Percentiles rank a stretch among this genome's conserved stretches.
phyloP scores from a whole-genome alignment of 2,329 filamentous ascomycete species.

The Herpomyces periplanetae region DNA sequence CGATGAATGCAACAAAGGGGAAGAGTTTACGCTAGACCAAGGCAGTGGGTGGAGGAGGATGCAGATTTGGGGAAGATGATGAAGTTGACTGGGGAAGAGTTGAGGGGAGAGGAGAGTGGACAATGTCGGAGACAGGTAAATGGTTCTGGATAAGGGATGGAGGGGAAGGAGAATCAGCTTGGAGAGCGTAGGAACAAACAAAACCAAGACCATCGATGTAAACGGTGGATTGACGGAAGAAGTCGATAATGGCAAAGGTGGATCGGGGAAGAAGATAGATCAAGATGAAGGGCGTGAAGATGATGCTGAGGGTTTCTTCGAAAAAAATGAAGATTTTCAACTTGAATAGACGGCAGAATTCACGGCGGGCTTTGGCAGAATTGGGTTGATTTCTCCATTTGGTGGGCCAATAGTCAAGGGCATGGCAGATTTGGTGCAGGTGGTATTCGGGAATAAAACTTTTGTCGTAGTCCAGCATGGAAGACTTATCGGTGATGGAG shows the following conservation, averaged over 20 bases:
- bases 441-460: slow-evolving; percentile 78
- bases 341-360: slow-evolving; percentile 68
- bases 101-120: too few species aligned
- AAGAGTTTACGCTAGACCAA: too few species aligned
- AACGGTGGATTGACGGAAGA: slow-evolving; percentile 87
- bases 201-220: slow-evolving; percentile 86
- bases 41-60: too few species aligned
- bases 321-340: slow-evolving; percentile 65
- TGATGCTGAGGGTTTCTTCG: slow-evolving; percentile 64
- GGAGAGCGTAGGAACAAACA: slow-evolving; percentile 80
- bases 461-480: slow-evolving; percentile 45
- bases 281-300: slow-evolving; percentile 60
- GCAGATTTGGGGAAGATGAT: too few species aligned
- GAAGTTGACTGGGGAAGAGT: too few species aligned
- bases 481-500: slow-evolving; percentile 31
- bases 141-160: too few species aligned
- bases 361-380: slow-evolving; percentile 58
- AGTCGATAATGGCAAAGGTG: slow-evolving; percentile 74
- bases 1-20: too few species aligned
- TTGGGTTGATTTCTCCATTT: slow-evolving; percentile 72
- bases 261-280: slow-evolving; percentile 53
- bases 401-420: slow-evolving; percentile 58
- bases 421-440: slow-evolving; percentile 53
- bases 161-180: too few species aligned
- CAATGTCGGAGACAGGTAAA: too few species aligned